These are phyloP conservation scores for Boletus austroedulis DNA, from an alignment of 1,284 basidiomycete species.

Conservation along the genomic window DNA sequence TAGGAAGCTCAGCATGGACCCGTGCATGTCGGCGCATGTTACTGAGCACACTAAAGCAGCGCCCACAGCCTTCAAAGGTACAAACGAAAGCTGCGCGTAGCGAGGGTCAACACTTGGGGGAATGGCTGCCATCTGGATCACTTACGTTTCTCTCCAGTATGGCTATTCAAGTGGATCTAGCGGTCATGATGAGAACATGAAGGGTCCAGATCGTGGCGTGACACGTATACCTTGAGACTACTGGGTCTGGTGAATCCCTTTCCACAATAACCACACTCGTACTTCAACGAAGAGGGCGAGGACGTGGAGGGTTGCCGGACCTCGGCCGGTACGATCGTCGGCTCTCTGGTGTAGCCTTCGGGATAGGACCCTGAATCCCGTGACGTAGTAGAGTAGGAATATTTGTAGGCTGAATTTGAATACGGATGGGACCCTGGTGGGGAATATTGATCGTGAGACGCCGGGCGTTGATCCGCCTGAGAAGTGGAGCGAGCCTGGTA, in stretches of 20 bases:
- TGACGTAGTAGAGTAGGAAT: slow-evolving; percentile 20
- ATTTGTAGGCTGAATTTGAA: slow-evolving; percentile 27
- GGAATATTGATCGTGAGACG: slow-evolving; percentile 30
- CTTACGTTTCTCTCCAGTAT: slow-evolving; percentile 83
- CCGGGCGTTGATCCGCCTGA: slow-evolving; percentile 27
- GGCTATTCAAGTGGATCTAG: slow-evolving; percentile 81
- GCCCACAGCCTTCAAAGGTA: slow-evolving; percentile 70
- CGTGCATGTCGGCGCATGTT: slow-evolving; percentile 84
- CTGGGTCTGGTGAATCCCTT: slow-evolving; percentile 81
- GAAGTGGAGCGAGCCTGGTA: slow-evolving; percentile 32
- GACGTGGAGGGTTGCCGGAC: slow-evolving; percentile 22
- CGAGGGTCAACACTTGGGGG: slow-evolving; percentile 8
- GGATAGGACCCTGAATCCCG: slow-evolving; percentile 21
- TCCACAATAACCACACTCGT: slow-evolving; percentile 74
- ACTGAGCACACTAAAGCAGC: slow-evolving; percentile 80
- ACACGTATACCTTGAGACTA: slow-evolving; percentile 62
- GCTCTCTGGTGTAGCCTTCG: slow-evolving; percentile 21
- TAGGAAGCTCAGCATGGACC: slow-evolving; percentile 52
- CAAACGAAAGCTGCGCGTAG: slow-evolving; percentile 63
- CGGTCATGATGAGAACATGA: slow-evolving; percentile 9
- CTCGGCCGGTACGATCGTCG: slow-evolving; percentile 12
- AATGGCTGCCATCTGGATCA: slow-evolving; percentile 13
- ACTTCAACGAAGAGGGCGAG: slow-evolving; percentile 46
- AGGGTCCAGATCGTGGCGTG: slow-evolving; percentile 7
- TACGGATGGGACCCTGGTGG: slow-evolving; percentile 27